phyloP scores from a whole-genome alignment of 108 stramenopile species.

The Craspedostauros australis region DNA sequence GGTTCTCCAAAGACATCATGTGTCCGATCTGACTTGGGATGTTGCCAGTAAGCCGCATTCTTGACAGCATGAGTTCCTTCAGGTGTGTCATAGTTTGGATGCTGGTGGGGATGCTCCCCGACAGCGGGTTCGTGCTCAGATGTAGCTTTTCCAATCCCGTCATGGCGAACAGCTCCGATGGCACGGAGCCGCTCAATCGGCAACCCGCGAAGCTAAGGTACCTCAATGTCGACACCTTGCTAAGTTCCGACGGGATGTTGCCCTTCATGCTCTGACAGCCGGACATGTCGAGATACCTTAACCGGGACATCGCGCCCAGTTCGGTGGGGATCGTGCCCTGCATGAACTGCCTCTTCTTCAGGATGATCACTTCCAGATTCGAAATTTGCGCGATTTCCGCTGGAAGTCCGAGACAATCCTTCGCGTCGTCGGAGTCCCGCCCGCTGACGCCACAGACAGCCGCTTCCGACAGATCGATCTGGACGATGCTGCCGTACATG shows the following conservation, averaged over 20 bases:
- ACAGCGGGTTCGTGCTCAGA: slow-evolving; percentile 22
- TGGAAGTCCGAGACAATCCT: slow-evolving; percentile 37
- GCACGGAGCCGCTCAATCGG: slow-evolving; percentile 44
- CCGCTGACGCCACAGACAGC: slow-evolving; percentile 29
- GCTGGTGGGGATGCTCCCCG: slow-evolving; percentile 41
- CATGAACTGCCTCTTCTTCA: slow-evolving; percentile 26
- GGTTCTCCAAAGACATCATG: slow-evolving; percentile 28
- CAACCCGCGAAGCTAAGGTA: slow-evolving; percentile 36
- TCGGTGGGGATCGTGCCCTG: slow-evolving; percentile 45
- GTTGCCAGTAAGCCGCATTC: slow-evolving; percentile 10
- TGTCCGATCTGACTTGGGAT: slow-evolving; percentile 45
- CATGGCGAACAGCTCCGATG: slow-evolving; percentile 36
- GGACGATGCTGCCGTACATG: slow-evolving; percentile 22
- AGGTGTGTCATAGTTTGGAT: slow-evolving; percentile 44
- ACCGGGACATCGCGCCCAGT: slow-evolving; percentile 39
- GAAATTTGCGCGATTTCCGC: slow-evolving; percentile 25
- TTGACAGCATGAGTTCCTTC: slow-evolving; percentile 39
- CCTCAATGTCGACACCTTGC: slow-evolving; percentile 31
- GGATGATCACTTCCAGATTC: slow-evolving; percentile 17
- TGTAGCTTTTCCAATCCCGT: slow-evolving; percentile 25
- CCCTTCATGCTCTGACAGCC: slow-evolving; percentile 32
- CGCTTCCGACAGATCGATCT: slow-evolving; percentile 39
- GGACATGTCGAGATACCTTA: slow-evolving; percentile 35
- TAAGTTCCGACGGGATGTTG: slow-evolving; percentile 49
- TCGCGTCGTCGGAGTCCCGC: slow-evolving; percentile 8